Evolutionary conservation across 805 yeast species (phyloP).

Genomic region (Starmerella tilneyi): DNA sequence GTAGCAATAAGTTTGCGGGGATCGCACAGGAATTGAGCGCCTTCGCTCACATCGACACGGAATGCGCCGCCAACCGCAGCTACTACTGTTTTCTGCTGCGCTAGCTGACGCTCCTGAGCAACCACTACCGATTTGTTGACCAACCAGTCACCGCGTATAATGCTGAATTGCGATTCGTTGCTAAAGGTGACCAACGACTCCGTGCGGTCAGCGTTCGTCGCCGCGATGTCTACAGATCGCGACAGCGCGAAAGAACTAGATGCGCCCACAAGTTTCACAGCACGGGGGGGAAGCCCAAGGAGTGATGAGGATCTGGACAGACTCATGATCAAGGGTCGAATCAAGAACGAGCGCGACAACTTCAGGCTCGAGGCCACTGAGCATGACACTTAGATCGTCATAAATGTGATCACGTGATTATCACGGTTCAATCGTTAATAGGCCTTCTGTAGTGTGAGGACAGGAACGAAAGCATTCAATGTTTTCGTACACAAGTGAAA

Average conservation of each 20-base stretch:
- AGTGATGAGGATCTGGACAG: conserved; percentile 2
- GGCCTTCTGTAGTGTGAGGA: no score
- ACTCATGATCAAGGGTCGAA: background rate
- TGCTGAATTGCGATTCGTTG: background rate
- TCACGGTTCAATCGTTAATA: no score
- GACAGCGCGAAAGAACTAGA: conserved; percentile 1
- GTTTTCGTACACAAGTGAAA: no score
- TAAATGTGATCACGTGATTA: no score
- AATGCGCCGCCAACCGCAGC: conserved; percentile 15
- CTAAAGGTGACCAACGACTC: conserved; percentile 2
- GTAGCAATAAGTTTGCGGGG: conserved; percentile 14
- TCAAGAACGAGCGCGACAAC: no score
- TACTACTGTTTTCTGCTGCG: background rate
- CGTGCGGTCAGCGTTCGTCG: background rate
- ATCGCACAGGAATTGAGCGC: conserved; percentile 13
- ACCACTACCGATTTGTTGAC: conserved; percentile 2
- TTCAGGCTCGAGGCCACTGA: no score
- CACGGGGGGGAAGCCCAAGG: conserved; percentile 14
- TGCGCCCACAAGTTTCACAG: conserved; percentile 3
- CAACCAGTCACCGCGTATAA: conserved; percentile 5
- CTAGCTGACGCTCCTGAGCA: no score
- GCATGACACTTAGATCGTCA: no score
- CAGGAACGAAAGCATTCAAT: no score
- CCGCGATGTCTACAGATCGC: conserved; percentile 8
- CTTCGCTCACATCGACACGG: conserved; percentile 17